Conservation (phyloP, 768 basidiomycete genomes). For the Rhizopogon vulgaris region DNA sequence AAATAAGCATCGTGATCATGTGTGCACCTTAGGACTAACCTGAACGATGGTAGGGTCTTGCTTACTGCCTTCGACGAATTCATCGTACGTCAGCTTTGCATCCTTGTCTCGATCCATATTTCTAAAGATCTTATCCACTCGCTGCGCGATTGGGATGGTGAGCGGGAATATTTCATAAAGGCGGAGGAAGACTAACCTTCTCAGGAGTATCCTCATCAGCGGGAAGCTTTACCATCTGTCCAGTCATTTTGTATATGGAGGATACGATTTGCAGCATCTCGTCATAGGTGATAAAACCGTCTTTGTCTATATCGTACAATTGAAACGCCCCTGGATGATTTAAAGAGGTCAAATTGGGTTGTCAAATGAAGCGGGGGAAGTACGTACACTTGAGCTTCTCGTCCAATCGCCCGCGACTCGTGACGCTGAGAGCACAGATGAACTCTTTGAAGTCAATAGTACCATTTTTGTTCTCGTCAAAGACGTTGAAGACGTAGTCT, state of each 20-base stretch:
- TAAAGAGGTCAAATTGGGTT: slow-evolving; percentile 12
- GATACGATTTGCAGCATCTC: slow-evolving; percentile 99
- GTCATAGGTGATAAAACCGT: slow-evolving; percentile 95
- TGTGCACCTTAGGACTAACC: slow-evolving; percentile 37
- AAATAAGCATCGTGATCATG: slow-evolving; percentile 8
- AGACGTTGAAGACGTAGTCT: slow-evolving; percentile 98
- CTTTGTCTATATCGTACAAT: slow-evolving; percentile 97
- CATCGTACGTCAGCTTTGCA: slow-evolving; percentile 87
- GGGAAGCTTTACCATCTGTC: slow-evolving; percentile 98
- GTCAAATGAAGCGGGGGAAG: slow-evolving; percentile 3
- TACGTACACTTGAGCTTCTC: slow-evolving; percentile 96
- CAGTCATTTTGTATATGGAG: slow-evolving; percentile 99
- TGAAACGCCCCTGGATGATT: slow-evolving; percentile 89
- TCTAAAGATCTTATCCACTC: slow-evolving; percentile 97
- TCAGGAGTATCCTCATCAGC: slow-evolving; percentile 99
- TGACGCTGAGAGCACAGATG: slow-evolving; percentile 95
- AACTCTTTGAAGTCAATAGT: slow-evolving; percentile 99
- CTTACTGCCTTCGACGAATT: slow-evolving; percentile 97
- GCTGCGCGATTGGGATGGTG: slow-evolving; percentile 38
- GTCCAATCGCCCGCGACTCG: slow-evolving; percentile 86
- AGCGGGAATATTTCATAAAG: slow-evolving; percentile 6
- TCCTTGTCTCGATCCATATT: slow-evolving; percentile 98
- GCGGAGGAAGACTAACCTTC: slow-evolving; percentile 51
- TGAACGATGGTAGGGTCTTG: slow-evolving; percentile 99
- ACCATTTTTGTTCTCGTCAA: slow-evolving; percentile 91